Evolutionary conservation across 1,284 basidiomycete species (phyloP), one percentile per base, ranked within the genome.

Genomic region (Cutaneotrichosporon sp.): DNA sequence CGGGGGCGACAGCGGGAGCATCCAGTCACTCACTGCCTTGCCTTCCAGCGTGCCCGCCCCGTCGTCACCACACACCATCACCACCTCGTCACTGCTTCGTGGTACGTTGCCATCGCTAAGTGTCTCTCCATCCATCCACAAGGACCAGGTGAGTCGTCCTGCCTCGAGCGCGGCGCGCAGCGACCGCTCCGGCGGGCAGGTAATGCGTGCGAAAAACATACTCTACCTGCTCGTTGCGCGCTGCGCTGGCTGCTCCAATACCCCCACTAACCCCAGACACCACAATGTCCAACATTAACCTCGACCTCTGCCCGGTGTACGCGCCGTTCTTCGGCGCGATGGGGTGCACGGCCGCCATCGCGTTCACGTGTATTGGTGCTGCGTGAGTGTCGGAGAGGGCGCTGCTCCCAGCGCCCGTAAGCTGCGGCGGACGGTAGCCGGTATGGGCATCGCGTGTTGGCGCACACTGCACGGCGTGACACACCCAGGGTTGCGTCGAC

Each of bases 301-400:
- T 64, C 51, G 90, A 92, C 68, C 81, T 90, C 64, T 93, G 90
- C 77, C 90, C 90, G 49, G 88, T 90, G 55, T 93, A 93, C 78
- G 88, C 92, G 60, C 92, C 94, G 68, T 97, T 97, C 81, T 97
- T 97, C 71, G 89, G 91, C 71, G 89, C 88, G 55, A 90, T 96
- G 90, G 92, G 93, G 66, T 94, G 90, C 81, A 92, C 93, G 55
- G 84, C 87, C 73, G 91, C 93, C 67, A 97, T 97, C 73, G 88
- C 96, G 69, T 97, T 97, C 79, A 97, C 93, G 65, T 94, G 91
- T 60, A 76, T 77, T 61, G 75, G 75, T 54, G 75, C 75, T 52
- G 72, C 74, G 69, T 74, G 57, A 70, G 72, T 70, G 33, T 12
- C 17, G 12, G 23, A 14, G 23, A 26, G 12, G 15, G 42, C n/a